phyloP scores from a whole-genome alignment of 306 rosid species.

The Adenanthera pavonina region DNA sequence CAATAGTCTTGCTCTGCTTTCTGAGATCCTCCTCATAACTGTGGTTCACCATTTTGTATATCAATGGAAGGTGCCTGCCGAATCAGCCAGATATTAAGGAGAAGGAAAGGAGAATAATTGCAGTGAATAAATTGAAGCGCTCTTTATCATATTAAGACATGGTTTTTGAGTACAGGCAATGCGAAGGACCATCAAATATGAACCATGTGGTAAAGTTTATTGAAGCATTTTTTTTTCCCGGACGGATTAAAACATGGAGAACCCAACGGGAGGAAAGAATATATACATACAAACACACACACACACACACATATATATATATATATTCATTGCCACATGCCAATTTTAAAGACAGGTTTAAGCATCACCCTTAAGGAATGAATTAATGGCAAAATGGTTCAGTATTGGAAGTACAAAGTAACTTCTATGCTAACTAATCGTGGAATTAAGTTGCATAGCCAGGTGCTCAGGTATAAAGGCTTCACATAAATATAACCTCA shows the following conservation, averaged over 20 bases:
- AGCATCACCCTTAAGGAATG: background rate
- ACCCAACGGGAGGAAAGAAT: background rate
- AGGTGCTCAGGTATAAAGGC: background rate
- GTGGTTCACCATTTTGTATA: slow-evolving; percentile 32
- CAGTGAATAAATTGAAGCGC: background rate
- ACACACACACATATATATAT: too few relatives aligned
- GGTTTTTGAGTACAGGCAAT: background rate
- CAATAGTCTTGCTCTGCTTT: slow-evolving; percentile 24
- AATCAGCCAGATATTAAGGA: background rate
- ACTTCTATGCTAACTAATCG: background rate
- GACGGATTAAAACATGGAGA: background rate
- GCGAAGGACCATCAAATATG: background rate
- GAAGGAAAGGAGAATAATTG: background rate
- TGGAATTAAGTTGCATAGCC: background rate
- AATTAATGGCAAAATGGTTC: background rate
- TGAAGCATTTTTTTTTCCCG: background rate
- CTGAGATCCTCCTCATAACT: slow-evolving; percentile 20
- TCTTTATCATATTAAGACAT: background rate
- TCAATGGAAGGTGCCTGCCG: slow-evolving; percentile 33
- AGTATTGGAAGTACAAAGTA: background rate
- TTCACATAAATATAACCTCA: background rate
- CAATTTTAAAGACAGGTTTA: too few relatives aligned
- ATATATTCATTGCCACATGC: background rate
- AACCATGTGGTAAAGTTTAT: background rate
- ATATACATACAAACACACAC: too few relatives aligned